These are phyloP conservation scores for Aspergillus sclerotiicarbonarius DNA, from an alignment of 495 filamentous ascomycete genomes.

Conservation along the genomic window DNA sequence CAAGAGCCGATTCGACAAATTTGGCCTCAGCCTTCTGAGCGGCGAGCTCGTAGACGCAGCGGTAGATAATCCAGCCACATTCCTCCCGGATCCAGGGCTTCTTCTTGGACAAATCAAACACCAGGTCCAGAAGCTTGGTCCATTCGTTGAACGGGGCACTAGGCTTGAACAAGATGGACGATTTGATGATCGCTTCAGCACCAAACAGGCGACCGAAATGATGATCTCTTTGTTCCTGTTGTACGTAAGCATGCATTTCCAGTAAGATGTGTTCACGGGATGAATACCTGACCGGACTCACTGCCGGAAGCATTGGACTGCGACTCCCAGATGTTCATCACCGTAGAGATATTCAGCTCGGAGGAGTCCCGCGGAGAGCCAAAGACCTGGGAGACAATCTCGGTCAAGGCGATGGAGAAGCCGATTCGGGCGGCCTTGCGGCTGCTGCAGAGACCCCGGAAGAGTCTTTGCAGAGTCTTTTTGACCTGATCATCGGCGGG, in stretches of 20 bases:
- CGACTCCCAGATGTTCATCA: conserved; percentile 63
- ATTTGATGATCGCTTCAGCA: conserved; percentile 77
- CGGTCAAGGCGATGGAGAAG: conserved; percentile 87
- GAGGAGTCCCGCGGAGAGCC: conserved; percentile 22
- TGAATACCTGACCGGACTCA: conserved; percentile 57
- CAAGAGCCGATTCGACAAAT: conserved; percentile 59
- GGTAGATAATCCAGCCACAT: conserved; percentile 69
- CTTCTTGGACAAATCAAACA: conserved; percentile 55
- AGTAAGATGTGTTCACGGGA: not conserved
- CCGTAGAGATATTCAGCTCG: conserved; percentile 45
- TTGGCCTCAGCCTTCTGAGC: conserved; percentile 35
- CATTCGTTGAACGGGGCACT: conserved; percentile 50
- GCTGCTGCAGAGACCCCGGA: conserved; percentile 85
- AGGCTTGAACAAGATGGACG: conserved; percentile 64
- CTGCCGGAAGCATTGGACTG: conserved; percentile 64
- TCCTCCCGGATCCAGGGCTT: conserved; percentile 89
- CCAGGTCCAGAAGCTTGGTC: conserved; percentile 53
- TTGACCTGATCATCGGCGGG: conserved; percentile 41
- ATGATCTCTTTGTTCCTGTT: conserved; percentile 79
- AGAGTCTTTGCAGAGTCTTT: conserved; percentile 59
- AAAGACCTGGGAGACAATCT: conserved; percentile 65
- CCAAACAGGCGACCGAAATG: conserved; percentile 85
- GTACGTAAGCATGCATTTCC: conserved; percentile 14
- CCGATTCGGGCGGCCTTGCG: conserved; percentile 85
- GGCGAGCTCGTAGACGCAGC: conserved; percentile 44